Percentiles rank a stretch among this genome's conserved stretches.
These are phyloP conservation scores for Auricularia cornea DNA, from an alignment of 768 basidiomycete genomes.

Conservation along the genomic window DNA sequence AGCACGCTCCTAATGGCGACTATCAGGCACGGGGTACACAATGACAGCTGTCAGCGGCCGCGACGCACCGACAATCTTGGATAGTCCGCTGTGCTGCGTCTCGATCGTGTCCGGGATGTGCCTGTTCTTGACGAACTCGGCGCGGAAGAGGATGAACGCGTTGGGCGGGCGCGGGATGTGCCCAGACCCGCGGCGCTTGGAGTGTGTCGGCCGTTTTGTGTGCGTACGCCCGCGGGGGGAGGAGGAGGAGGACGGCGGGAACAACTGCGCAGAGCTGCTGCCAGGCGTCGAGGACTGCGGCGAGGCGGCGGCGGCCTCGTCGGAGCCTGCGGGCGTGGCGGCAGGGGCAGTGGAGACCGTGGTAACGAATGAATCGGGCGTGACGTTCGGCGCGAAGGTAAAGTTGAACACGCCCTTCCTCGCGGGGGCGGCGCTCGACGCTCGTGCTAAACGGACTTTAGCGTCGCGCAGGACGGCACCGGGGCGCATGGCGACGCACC, in stretches of 20 bases:
- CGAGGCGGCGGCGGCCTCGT: conserved; percentile 21
- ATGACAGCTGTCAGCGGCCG: not conserved
- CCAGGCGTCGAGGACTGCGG: conserved; percentile 10
- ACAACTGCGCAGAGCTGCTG: conserved; percentile 31
- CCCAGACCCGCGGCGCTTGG: conserved; percentile 54
- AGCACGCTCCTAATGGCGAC: conserved; percentile 48
- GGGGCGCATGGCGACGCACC: not conserved
- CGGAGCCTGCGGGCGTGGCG: conserved; percentile 18
- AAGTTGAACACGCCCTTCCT: conserved; percentile 21
- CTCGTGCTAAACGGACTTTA: not conserved
- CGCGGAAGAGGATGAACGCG: conserved; percentile 80
- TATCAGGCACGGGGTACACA: not conserved
- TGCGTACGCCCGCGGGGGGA: conserved; percentile 20
- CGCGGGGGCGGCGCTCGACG: not conserved
- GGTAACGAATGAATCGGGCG: conserved; percentile 42
- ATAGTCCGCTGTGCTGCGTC: conserved; percentile 3
- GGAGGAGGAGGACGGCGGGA: conserved; percentile 43
- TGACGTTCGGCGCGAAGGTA: conserved; percentile 57
- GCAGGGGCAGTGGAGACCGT: not conserved
- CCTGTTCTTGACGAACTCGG: conserved; percentile 65
- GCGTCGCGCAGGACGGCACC: not conserved
- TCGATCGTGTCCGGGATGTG: conserved; percentile 32
- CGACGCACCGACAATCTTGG: conserved; percentile 5
- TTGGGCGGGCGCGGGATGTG: conserved; percentile 30
- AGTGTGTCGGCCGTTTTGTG: conserved; percentile 42